These are phyloP conservation scores for Didymella glomerata DNA, from an alignment of 2,329 filamentous ascomycete species.

Conservation along the genomic window DNA sequence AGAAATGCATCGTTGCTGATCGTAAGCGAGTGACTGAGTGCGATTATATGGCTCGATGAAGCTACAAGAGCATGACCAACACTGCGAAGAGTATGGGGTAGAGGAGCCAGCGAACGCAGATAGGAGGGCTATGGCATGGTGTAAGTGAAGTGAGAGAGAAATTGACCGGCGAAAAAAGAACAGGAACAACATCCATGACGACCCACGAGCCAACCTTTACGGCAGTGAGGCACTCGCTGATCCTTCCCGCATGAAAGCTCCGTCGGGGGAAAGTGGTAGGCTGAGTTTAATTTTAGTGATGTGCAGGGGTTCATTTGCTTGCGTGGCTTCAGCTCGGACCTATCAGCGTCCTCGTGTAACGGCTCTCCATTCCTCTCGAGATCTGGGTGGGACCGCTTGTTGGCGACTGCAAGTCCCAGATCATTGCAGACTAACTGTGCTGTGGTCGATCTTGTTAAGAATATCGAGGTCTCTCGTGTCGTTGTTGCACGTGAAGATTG, in stretches of 20 bases:
- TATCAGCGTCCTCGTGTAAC: slow-evolving; percentile 7
- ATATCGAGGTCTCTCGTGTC: background rate
- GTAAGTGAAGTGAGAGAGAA: slow-evolving; percentile 13
- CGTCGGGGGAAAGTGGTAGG: slow-evolving; percentile 20
- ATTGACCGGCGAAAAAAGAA: slow-evolving; percentile 20
- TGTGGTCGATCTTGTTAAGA: background rate
- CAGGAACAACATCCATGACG: slow-evolving; percentile 17
- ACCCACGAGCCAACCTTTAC: slow-evolving; percentile 19
- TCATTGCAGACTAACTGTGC: background rate
- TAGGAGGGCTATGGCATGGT: slow-evolving; percentile 18
- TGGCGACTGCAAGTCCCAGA: background rate
- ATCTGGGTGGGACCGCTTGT: background rate
- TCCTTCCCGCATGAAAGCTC: slow-evolving; percentile 22
- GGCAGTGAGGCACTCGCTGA: slow-evolving; percentile 19
- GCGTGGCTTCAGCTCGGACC: slow-evolving; percentile 20
- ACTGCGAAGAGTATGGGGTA: slow-evolving; percentile 1
- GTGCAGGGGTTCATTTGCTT: slow-evolving; percentile 17
- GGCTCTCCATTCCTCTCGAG: slow-evolving; percentile 9
- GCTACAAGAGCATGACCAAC: slow-evolving; percentile 17
- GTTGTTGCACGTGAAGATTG: background rate
- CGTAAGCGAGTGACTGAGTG: slow-evolving; percentile 15
- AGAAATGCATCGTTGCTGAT: slow-evolving; percentile 31
- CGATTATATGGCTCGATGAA: slow-evolving; percentile 6
- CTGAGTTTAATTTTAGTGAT: slow-evolving; percentile 21
- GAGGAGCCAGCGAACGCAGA: background rate